Conservation (phyloP, 139 green algal genomes). For the Chlamydomonas schloesseri region DNA sequence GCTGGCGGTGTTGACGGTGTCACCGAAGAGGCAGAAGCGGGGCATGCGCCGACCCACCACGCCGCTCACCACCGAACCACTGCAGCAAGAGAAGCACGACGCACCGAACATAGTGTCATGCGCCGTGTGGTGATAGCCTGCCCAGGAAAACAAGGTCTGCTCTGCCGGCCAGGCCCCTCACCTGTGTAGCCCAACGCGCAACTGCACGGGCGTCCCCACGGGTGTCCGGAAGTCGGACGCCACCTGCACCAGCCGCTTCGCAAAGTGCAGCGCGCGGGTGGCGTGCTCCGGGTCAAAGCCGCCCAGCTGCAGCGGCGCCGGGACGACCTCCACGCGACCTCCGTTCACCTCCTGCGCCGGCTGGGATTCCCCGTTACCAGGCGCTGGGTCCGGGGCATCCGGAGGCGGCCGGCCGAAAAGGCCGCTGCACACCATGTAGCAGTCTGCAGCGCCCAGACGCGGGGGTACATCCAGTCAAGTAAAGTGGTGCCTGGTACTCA, state of each 20-base stretch:
- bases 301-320: slow-evolving; percentile 9
- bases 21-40: slow-evolving; percentile 51
- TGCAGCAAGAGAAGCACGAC: no score
- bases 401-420: not conserved
- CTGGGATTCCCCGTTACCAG: no score
- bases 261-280: slow-evolving; percentile 18
- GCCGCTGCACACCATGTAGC: slow-evolving; percentile 36
- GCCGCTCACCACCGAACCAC: slow-evolving; percentile 2
- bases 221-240: slow-evolving; percentile 21
- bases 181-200: slow-evolving; percentile 15
- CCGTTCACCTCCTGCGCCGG: no score
- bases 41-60: slow-evolving; percentile 43
- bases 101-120: no score
- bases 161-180: no score
- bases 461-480: no score
- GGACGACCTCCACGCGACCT: no score
- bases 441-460: not conserved
- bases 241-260: not conserved
- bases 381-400: no score
- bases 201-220: slow-evolving; percentile 7
- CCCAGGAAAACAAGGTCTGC: no score
- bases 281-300: slow-evolving; percentile 33
- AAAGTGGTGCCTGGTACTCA: no score
- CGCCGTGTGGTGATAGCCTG: no score
- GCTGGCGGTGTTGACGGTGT: slow-evolving; percentile 58